Base-by-base conservation (phyloP, 2,329 filamentous ascomycete species). In the Ophiostoma piceae region DNA sequence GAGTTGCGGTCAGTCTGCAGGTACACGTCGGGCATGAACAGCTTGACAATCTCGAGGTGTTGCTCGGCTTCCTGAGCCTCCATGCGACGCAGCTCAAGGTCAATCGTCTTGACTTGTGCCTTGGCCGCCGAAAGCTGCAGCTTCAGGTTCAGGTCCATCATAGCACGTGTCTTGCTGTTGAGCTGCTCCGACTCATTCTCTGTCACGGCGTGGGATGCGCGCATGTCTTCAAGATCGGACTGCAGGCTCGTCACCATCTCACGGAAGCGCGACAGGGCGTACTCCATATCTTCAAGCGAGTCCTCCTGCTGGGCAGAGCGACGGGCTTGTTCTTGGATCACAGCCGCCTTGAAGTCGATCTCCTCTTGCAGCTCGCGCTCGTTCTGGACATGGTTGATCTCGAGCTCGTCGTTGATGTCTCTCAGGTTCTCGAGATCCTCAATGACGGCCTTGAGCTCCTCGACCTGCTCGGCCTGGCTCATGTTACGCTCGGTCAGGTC, bases 61-160 rank as follows among this genome's bases (percentile, higher is more conserved):
- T 97, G 91, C 54, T 88, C 85, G 1, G 93, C 92, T 80, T 98
- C 92, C 75, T 96, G 90, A 0, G 94, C 93, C 75, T 96, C 92
- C 76, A 98, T 86, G 70, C 91, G 90, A 68, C 90, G 87, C 70
- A 98, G 82, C 78, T 98, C 94, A 39, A 97, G 84, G 74, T 97
- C 94, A 72, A 99, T 96, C 0, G 93, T 93, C 82, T 97, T 98
- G 76, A 92, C 89, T 78, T 97, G 94, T 2, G 94, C 91, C 82
- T 97, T 97, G 57, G 92, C 87, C 12, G 93, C 93, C 14, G 93
- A 96, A 70, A 91, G 87, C 76, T 97, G 94, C 62, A 99, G 85
- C 80, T 96, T 96, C 85, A 94, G 87, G 79, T 98, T 98, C 65
- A 99, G 85, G 76, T 99, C 94, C 87, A 97, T 91, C 90, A 99